Conservation (phyloP, 768 basidiomycete species). For the Phylloporus arenicola region DNA sequence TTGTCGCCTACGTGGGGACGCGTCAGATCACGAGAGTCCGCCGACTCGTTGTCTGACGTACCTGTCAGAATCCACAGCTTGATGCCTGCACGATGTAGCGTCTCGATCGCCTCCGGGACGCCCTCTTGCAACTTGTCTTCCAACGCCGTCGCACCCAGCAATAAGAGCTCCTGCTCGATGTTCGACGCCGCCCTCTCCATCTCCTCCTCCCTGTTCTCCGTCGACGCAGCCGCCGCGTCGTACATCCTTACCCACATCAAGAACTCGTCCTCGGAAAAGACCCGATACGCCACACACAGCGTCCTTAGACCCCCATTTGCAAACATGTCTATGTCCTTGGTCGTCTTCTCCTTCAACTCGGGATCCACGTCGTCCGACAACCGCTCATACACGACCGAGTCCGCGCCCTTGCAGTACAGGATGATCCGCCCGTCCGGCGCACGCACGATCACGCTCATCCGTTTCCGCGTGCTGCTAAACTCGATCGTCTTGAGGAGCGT, state of each 20-base stretch:
- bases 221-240: conserved; percentile 74
- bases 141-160: conserved; percentile 91
- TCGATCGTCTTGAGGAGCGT: conserved; percentile 77
- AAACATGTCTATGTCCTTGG: conserved; percentile 86
- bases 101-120: conserved; percentile 93
- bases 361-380: conserved; percentile 73
- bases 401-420: conserved; percentile 95
- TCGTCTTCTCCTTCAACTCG: conserved; percentile 68
- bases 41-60: conserved; percentile 26
- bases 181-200: conserved; percentile 81
- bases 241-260: conserved; percentile 71
- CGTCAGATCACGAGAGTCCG: neutral
- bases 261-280: conserved; percentile 80
- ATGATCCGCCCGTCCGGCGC: conserved; percentile 77
- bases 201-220: conserved; percentile 82
- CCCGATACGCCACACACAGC: conserved; percentile 80
- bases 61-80: conserved; percentile 98
- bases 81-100: conserved; percentile 87
- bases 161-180: conserved; percentile 76
- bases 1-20: conserved; percentile 68
- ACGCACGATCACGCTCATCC: conserved; percentile 91
- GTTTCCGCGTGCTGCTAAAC: conserved; percentile 90
- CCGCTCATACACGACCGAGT: conserved; percentile 88
- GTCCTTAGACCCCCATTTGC: conserved; percentile 92
- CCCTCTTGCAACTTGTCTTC: conserved; percentile 98